A percentile compares a stretch with the other conserved stretches of the same genome.
These are phyloP conservation scores for Grosmannia serpens DNA, from an alignment of 2,329 filamentous ascomycete genomes.

Conservation along the genomic window DNA sequence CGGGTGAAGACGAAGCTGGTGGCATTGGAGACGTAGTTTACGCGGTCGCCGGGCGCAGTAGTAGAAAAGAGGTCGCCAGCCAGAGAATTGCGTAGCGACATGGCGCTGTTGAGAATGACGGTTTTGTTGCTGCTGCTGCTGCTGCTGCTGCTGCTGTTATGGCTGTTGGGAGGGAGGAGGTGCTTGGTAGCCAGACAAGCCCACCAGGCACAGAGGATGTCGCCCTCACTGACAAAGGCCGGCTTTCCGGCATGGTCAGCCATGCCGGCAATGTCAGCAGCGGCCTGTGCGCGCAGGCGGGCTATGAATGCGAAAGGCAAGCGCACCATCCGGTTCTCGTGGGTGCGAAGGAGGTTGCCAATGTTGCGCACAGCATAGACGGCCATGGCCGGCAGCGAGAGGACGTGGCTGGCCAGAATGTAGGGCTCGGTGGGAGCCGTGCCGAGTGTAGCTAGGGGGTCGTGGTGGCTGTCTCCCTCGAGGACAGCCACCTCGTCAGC, in stretches of 20 bases:
- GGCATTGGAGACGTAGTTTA: constrained; percentile 20
- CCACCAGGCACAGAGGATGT: constrained; percentile 27
- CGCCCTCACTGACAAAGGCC: constrained; percentile 10
- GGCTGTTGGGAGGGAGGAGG: constrained; percentile 2
- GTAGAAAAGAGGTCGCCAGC: constrained; percentile 14
- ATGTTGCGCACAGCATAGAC: constrained; percentile 17
- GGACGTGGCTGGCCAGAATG: constrained; percentile 11
- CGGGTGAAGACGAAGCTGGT: constrained; percentile 16
- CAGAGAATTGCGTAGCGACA: constrained; percentile 19
- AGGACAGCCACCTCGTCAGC: constrained; percentile 22
- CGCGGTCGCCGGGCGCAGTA: not conserved
- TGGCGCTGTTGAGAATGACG: constrained; percentile 21
- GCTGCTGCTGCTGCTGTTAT: constrained; percentile 4
- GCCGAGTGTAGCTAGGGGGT: constrained; percentile 72
- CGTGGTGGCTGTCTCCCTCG: constrained; percentile 56
- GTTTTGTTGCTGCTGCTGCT: constrained; percentile 10
- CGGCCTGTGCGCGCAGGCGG: constrained; percentile 15
- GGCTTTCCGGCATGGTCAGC: not conserved
- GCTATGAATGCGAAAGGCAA: constrained; percentile 19
- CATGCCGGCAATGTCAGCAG: constrained; percentile 6
- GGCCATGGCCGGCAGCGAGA: constrained; percentile 12
- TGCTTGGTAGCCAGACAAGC: constrained; percentile 18
- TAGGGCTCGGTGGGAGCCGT: constrained; percentile 11
- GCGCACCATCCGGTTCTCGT: constrained; percentile 24
- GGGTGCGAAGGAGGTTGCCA: constrained; percentile 13